Conservation (phyloP, 2,329 filamentous ascomycete genomes). For the Elsinoe arachidis region DNA sequence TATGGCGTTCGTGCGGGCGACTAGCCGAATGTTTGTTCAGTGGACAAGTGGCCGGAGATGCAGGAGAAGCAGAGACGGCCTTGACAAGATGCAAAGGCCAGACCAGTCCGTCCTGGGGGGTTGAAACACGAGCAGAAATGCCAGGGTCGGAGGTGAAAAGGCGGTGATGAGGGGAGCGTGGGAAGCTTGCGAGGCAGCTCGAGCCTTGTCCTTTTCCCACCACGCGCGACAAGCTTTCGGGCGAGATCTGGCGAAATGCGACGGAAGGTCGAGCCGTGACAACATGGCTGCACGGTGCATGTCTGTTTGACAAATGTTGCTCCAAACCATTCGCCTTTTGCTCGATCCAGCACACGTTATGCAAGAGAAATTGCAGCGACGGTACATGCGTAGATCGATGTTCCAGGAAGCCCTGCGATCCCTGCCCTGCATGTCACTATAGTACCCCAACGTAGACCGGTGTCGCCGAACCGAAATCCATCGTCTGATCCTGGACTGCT, state of each 20-base stretch:
- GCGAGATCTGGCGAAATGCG: background rate
- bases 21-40: background rate
- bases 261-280: background rate
- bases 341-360: background rate
- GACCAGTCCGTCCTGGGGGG: background rate
- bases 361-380: background rate
- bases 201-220: too few species aligned
- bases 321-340: background rate
- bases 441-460: background rate
- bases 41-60: background rate
- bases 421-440: background rate
- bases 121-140: background rate
- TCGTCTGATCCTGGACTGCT: too few species aligned
- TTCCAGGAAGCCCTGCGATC: background rate
- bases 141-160: background rate
- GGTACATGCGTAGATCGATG: background rate
- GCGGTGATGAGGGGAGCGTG: background rate
- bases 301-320: background rate
- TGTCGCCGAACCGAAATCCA: background rate
- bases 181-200: too few species aligned
- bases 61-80: background rate
- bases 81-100: background rate
- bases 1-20: background rate
- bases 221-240: constrained; percentile 1
- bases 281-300: background rate